Conservation (phyloP, 2,329 filamentous ascomycete species). For the Pyrenochaeta sp. region DNA sequence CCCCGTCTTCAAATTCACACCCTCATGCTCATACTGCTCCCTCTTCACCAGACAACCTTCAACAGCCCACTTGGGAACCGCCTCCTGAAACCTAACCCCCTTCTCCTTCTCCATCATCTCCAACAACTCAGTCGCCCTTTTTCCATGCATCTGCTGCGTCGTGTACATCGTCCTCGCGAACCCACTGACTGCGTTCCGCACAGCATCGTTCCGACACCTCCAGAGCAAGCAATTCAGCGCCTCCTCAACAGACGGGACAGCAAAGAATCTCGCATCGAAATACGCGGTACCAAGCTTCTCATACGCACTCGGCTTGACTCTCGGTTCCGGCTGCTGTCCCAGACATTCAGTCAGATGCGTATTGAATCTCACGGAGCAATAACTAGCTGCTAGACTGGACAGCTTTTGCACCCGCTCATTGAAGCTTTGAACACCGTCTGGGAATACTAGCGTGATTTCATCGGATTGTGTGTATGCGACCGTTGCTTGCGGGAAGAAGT, state of each 20-base stretch:
- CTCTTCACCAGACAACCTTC: constrained; percentile 43
- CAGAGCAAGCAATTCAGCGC: constrained; percentile 42
- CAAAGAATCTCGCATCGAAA: constrained; percentile 43
- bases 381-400: constrained; percentile 36
- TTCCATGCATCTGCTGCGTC: constrained; percentile 36
- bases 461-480: constrained; percentile 47
- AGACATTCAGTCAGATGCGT: constrained; percentile 27
- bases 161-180: constrained; percentile 41
- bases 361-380: constrained; percentile 40
- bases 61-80: constrained; percentile 43
- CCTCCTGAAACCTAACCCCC: constrained; percentile 31
- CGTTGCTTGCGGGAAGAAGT: constrained; percentile 38
- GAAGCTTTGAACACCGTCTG: constrained; percentile 36
- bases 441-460: constrained; percentile 45
- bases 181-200: constrained; percentile 37
- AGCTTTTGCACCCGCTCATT: constrained; percentile 44
- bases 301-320: constrained; percentile 22
- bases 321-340: constrained; percentile 23
- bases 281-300: constrained; percentile 29
- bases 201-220: constrained; percentile 42
- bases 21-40: constrained; percentile 41
- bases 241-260: constrained; percentile 35
- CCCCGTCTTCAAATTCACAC: constrained; percentile 38
- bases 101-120: constrained; percentile 37
- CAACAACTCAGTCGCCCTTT: constrained; percentile 29